These are phyloP conservation scores for Eudorina sp. DNA, from an alignment of 139 green algal genomes.

Conservation along the genomic window DNA sequence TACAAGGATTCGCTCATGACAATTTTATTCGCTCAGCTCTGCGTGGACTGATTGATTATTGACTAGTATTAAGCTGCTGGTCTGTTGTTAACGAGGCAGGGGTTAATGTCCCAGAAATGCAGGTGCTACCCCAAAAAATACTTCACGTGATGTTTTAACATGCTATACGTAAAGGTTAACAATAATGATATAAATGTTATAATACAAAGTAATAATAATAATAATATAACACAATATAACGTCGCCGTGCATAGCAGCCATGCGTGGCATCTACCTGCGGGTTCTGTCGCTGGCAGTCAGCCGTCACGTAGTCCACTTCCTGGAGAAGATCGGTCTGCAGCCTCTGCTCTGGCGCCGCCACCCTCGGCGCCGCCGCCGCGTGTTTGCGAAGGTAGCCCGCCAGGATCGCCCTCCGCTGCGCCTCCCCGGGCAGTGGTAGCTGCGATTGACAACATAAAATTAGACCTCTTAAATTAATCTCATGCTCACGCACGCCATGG, in stretches of 20 bases:
- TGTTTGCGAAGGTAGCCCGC: neutral
- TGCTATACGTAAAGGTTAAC: no score
- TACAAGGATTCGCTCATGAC: neutral
- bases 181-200: no score
- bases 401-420: neutral
- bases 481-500: neutral
- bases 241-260: no score
- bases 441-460: neutral
- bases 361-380: neutral
- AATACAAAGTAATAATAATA: no score
- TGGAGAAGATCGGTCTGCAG: neutral
- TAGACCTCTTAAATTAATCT: neutral
- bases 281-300: neutral
- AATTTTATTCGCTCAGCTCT: neutral
- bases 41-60: neutral
- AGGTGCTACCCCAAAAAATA: neutral
- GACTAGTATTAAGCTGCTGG: no score
- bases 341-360: neutral
- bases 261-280: no score
- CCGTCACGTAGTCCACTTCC: neutral
- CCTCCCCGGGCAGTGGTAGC: neutral
- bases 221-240: no score
- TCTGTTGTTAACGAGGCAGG: neutral
- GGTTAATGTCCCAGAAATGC: neutral
- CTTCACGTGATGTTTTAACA: neutral